Conservation (phyloP, 2,329 filamentous ascomycete genomes). For the Zalaria obscura region DNA sequence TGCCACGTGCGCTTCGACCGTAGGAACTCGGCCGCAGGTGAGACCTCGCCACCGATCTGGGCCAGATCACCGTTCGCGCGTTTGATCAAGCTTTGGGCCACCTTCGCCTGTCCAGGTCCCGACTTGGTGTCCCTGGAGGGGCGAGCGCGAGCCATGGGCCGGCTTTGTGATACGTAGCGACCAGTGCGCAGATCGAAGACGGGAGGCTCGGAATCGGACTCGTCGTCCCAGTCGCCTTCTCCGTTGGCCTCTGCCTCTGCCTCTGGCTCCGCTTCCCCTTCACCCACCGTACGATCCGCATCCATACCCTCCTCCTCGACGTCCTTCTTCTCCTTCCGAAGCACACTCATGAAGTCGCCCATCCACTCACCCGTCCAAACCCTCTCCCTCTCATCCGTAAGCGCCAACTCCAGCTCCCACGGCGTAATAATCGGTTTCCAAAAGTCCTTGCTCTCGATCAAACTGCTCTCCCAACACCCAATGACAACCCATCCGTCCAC, state of each 20-base stretch:
- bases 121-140: constrained; percentile 2
- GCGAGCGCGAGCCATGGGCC: constrained; percentile 45
- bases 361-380: constrained; percentile 84
- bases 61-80: constrained; percentile 58
- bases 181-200: constrained; percentile 89
- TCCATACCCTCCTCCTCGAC: constrained; percentile 9
- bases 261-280: constrained; percentile 8
- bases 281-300: not conserved
- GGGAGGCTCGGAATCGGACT: constrained; percentile 55
- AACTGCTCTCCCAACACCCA: constrained; percentile 91
- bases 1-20: constrained; percentile 77
- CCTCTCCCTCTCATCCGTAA: constrained; percentile 60
- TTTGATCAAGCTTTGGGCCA: constrained; percentile 39
- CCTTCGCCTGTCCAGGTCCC: not conserved
- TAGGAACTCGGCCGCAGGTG: constrained; percentile 80
- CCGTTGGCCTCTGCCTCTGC: constrained; percentile 26
- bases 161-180: constrained; percentile 61
- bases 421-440: constrained; percentile 88
- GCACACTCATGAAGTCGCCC: constrained; percentile 64
- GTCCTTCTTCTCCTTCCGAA: constrained; percentile 23
- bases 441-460: constrained; percentile 80
- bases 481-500: constrained; percentile 95
- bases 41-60: constrained; percentile 71
- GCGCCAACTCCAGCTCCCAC: constrained; percentile 71
- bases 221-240: constrained; percentile 51